A percentile compares a stretch with the other conserved stretches of the same genome.
phyloP scores from a whole-genome alignment of 2,329 filamentous ascomycete species.

The Penicillium hordei region DNA sequence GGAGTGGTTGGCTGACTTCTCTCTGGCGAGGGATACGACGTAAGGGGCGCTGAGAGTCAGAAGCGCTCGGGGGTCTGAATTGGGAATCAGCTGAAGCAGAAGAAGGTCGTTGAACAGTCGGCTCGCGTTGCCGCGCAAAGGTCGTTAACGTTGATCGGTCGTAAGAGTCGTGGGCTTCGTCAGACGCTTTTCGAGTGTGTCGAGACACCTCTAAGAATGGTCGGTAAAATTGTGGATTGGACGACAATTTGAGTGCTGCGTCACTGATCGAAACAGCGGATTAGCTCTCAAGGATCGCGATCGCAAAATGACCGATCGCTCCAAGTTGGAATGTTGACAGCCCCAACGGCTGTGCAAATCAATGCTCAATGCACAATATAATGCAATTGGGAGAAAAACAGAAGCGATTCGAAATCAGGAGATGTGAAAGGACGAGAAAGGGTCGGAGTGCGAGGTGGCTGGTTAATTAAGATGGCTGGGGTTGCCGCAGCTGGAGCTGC shows the following conservation, averaged over 20 bases:
- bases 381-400: conserved; percentile 3
- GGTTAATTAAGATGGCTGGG: conserved; percentile 47
- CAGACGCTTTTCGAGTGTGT: conserved; percentile 42
- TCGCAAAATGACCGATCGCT: conserved; percentile 12
- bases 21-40: conserved; percentile 54
- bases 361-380: conserved; percentile 6
- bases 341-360: conserved; percentile 3
- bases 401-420: conserved; percentile 5
- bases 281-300: conserved; percentile 18
- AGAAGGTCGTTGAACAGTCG: conserved; percentile 40
- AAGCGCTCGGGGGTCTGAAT: conserved; percentile 54
- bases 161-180: conserved; percentile 58
- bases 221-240: conserved; percentile 25
- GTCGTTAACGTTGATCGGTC: conserved; percentile 48
- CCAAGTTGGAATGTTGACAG: not conserved
- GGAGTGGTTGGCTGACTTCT: conserved; percentile 45
- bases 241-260: conserved; percentile 37
- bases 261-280: conserved; percentile 18
- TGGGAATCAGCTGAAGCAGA: conserved; percentile 42
- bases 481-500: conserved; percentile 24
- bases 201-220: conserved; percentile 46
- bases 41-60: conserved; percentile 53
- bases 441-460: conserved; percentile 30
- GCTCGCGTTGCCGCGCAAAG: conserved; percentile 48
- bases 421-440: conserved; percentile 16